Percentiles rank a stretch among this genome's conserved stretches.
Evolutionary conservation across 352 stramenopile genomes (phyloP).

Genomic region (Blastocystis hominis): DNA sequence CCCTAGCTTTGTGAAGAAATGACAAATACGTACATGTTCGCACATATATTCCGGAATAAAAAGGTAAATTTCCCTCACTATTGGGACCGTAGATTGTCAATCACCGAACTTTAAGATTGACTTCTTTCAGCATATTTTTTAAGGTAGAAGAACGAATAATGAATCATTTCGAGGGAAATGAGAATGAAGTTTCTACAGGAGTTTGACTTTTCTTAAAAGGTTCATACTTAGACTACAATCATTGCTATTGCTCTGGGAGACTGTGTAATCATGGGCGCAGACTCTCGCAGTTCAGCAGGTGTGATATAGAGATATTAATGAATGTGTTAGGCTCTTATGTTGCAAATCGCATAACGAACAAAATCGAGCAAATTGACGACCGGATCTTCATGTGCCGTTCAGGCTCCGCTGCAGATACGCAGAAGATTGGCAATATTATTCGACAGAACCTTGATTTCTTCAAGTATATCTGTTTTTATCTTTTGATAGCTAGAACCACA

Average conservation of each 20-base stretch:
- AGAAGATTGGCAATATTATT: slow-evolving; percentile 50
- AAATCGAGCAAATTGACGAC: slow-evolving; percentile 57
- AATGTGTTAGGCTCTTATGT: slow-evolving; percentile 17
- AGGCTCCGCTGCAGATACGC: slow-evolving; percentile 45
- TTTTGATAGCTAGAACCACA: slow-evolving; percentile 26
- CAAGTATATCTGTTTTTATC: neutral
- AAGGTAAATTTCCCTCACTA: too few relatives aligned
- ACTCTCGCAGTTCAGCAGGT: slow-evolving; percentile 54
- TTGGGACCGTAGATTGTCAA: neutral
- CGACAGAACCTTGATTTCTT: slow-evolving; percentile 36
- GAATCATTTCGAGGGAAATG: slow-evolving; percentile 55
- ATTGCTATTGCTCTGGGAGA: slow-evolving; percentile 52
- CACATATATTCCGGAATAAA: neutral
- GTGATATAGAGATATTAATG: neutral
- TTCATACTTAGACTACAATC: slow-evolving; percentile 39
- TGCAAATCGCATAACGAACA: slow-evolving; percentile 52
- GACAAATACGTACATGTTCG: too few relatives aligned
- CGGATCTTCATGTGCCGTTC: slow-evolving; percentile 55
- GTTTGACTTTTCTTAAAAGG: neutral
- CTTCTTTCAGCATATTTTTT: neutral
- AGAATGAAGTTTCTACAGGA: slow-evolving; percentile 52
- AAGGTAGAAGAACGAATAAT: neutral
- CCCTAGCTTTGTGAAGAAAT: too few relatives aligned
- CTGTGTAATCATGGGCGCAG: slow-evolving; percentile 43
- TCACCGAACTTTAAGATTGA: neutral